Conservation (phyloP, 306 rosid genomes). For the Vigna mungo region DNA sequence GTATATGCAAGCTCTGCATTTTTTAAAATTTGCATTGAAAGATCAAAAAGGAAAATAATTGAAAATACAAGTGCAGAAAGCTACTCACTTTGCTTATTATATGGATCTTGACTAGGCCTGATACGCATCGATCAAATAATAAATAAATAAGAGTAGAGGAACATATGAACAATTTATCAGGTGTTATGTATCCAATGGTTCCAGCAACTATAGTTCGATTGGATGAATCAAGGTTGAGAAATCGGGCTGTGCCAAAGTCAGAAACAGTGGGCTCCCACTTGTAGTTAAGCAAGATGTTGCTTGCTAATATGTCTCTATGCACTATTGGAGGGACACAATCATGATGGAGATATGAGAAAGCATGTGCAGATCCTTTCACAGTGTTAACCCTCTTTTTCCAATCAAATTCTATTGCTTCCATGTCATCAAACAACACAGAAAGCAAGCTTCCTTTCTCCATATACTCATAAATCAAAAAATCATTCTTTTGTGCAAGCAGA, state of each 20-base stretch:
- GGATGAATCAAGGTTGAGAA: slow-evolving; percentile 32
- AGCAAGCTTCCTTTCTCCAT: too few relatives aligned
- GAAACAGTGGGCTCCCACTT: background rate
- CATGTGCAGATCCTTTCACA: too few relatives aligned
- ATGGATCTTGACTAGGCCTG: background rate
- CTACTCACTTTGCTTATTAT: background rate
- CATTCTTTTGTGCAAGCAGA: too few relatives aligned
- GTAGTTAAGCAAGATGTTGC: background rate
- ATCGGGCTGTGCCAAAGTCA: slow-evolving; percentile 19
- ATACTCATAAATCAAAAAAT: too few relatives aligned
- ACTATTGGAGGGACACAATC: too few relatives aligned
- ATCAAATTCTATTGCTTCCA: too few relatives aligned
- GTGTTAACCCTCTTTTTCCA: too few relatives aligned
- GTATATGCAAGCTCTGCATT: slow-evolving; percentile 39
- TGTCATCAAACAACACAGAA: too few relatives aligned
- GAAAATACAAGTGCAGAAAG: background rate
- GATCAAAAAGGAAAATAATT: background rate
- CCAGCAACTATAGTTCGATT: slow-evolving; percentile 35
- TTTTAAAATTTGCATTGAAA: too few relatives aligned
- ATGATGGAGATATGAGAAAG: too few relatives aligned
- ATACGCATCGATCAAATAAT: background rate
- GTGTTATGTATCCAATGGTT: slow-evolving; percentile 42
- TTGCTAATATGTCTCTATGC: slow-evolving; percentile 10
- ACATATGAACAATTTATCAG: background rate
- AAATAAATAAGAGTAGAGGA: background rate